Evolutionary conservation across 768 basidiomycete species (phyloP).

Genomic region (Crepidotus variabilis): DNA sequence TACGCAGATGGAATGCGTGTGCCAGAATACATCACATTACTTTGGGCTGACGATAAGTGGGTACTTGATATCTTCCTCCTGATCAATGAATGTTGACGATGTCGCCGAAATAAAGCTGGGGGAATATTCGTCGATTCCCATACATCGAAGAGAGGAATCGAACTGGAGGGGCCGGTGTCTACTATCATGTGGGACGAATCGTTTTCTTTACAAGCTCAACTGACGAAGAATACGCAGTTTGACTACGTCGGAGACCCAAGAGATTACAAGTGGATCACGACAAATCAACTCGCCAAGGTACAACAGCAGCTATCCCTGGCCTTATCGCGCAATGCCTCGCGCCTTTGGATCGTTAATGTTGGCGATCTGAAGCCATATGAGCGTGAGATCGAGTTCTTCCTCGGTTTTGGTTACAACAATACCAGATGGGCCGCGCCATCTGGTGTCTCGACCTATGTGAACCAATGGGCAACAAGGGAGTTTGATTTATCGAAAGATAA

Average conservation of each 20-base stretch:
- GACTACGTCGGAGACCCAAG: slow-evolving; percentile 60
- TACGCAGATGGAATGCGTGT: slow-evolving; percentile 61
- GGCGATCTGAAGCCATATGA: slow-evolving; percentile 77
- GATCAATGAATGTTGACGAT: background rate
- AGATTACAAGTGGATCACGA: slow-evolving; percentile 74
- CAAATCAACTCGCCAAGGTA: slow-evolving; percentile 50
- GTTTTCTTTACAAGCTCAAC: background rate
- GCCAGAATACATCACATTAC: slow-evolving; percentile 59
- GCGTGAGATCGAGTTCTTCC: slow-evolving; percentile 66
- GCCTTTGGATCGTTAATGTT: slow-evolving; percentile 72
- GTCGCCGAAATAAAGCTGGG: slow-evolving; percentile 42
- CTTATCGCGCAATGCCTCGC: slow-evolving; percentile 51
- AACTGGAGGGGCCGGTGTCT: slow-evolving; percentile 67
- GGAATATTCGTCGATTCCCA: slow-evolving; percentile 65
- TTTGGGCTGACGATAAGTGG: slow-evolving; percentile 75
- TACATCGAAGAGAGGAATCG: slow-evolving; percentile 49
- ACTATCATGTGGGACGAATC: slow-evolving; percentile 50
- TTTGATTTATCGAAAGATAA: slow-evolving; percentile 43
- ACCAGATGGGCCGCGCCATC: slow-evolving; percentile 45
- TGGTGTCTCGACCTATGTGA: slow-evolving; percentile 51
- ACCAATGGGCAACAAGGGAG: slow-evolving; percentile 60
- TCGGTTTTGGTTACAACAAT: slow-evolving; percentile 58
- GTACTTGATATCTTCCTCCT: slow-evolving; percentile 10
- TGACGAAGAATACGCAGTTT: slow-evolving; percentile 25
- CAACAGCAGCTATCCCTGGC: slow-evolving; percentile 72